A percentile compares a stretch with the other conserved stretches of the same genome.
phyloP scores from a whole-genome alignment of 1,139 yeast species.

The Suhomyces anneliseae region DNA sequence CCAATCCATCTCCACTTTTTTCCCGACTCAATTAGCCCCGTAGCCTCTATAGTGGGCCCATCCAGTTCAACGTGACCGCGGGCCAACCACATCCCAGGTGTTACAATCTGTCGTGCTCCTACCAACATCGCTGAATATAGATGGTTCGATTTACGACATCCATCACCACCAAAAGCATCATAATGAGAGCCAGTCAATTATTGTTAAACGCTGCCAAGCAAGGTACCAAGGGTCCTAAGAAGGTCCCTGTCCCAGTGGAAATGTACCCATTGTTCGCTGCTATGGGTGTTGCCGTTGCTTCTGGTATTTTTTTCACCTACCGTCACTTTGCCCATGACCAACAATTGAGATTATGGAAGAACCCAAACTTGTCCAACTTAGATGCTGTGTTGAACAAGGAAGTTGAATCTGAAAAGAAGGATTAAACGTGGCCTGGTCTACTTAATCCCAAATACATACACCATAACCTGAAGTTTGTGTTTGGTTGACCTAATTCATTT shows the following conservation, averaged over 20 bases:
- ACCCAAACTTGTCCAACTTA: slow-evolving; percentile 57
- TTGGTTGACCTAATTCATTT: too few species aligned
- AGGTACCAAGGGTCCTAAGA: slow-evolving; percentile 19
- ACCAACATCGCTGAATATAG: slow-evolving; percentile 5
- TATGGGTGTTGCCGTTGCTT: slow-evolving; percentile 61
- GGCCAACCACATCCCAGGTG: neutral
- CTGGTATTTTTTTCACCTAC: slow-evolving; percentile 69
- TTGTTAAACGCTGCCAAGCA: slow-evolving; percentile 53
- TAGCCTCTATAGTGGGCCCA: too few species aligned
- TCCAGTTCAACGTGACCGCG: neutral
- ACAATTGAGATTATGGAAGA: slow-evolving; percentile 69
- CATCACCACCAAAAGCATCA: slow-evolving; percentile 1
- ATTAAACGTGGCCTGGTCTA: slow-evolving; percentile 6
- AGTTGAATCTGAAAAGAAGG: slow-evolving; percentile 34
- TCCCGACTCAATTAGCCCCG: too few species aligned
- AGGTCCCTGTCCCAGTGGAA: slow-evolving; percentile 62
- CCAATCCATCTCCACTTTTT: too few species aligned
- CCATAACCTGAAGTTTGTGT: too few species aligned
- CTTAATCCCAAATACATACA: neutral
- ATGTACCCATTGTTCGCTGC: slow-evolving; percentile 70
- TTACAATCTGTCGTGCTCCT: slow-evolving; percentile 6
- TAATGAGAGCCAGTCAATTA: slow-evolving; percentile 58
- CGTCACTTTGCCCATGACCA: slow-evolving; percentile 69
- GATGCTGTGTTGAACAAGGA: slow-evolving; percentile 56
- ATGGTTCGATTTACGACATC: slow-evolving; percentile 7